These are phyloP conservation scores for Blepharisma stoltei DNA, from an alignment of 73 alveolate genomes.

Conservation along the genomic window DNA sequence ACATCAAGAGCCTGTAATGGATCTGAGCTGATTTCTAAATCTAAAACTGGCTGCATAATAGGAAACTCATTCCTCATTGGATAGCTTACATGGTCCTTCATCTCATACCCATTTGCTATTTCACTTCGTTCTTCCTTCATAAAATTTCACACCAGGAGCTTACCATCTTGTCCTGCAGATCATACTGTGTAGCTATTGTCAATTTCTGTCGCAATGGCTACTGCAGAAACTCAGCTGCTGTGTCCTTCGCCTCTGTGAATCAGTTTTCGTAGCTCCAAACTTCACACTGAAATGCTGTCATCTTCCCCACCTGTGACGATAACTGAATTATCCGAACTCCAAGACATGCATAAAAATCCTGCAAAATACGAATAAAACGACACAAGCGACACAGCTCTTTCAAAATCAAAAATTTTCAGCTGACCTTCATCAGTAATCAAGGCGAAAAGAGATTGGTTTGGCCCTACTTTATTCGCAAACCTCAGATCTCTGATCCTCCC, in stretches of 20 bases:
- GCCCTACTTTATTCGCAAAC: not conserved
- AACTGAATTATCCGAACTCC: constrained; percentile 2
- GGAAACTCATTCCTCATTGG: no score
- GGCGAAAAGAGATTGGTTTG: not conserved
- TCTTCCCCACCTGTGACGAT: constrained; percentile 27
- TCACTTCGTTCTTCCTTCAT: not conserved
- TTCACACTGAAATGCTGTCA: constrained; percentile 11
- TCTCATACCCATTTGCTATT: not conserved
- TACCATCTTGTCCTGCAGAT: constrained; percentile 27
- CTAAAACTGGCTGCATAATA: not conserved
- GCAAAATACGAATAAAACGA: not conserved
- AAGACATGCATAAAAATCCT: not conserved
- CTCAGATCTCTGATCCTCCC: not conserved
- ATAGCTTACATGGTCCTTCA: not conserved
- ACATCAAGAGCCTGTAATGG: not conserved
- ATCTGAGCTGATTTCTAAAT: not conserved
- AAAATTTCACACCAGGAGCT: not conserved
- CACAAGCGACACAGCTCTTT: not conserved
- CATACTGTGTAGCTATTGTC: not conserved
- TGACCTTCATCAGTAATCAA: not conserved
- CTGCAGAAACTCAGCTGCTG: not conserved
- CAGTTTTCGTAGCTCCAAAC: not conserved
- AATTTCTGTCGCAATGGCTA: not conserved
- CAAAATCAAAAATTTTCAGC: constrained; percentile 4
- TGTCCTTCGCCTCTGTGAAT: not conserved